Base-by-base conservation (phyloP, 371 early-diverging fungal species). In the Rhizomucor pusillus region DNA sequence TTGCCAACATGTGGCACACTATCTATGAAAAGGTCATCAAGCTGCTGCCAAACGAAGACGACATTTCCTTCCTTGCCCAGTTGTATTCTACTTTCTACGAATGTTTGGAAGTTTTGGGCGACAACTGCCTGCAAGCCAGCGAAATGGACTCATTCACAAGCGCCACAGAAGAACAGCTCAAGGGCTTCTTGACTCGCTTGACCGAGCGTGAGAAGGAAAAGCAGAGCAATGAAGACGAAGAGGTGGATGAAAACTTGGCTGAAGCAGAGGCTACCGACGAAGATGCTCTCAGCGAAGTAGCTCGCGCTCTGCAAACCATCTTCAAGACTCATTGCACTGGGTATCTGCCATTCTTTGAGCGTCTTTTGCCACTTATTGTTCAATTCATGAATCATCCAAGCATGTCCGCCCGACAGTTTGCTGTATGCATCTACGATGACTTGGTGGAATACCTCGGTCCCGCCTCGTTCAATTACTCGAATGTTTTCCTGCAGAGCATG, bases 401-500 rank as follows among this genome's bases (percentile, higher is more conserved):
- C 62, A 63, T 84, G 23, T 71, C 85, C 24, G 85, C 91, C 14
- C 87, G 90, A 43, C 95, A 94, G 78, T 92, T 90, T 90, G 92
- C 91, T 46, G 71, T 94, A 54, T 91, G 93, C 65, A 85, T 95
- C 11, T 87, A 88, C 63, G 93, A 92, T 66, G 97, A 95, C 65
- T 55, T 97, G 52, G 80, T 95, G 41, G 93, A 98, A 79, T 93
- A 82, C 63, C 80, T 87, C 25, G 94, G 94, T 16, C 88, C 91
- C 6, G 80, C 74, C 19, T 90, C 94, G 20, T 84, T 73, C 70
- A 69, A 75, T 46, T 91, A 89, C 64, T 82, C 85, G 43, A 75
- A 66, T 23, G 84, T 84, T 59, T 94, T 95, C 72, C 73, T 89
- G 61, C 79, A 81, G 48, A 66, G 65, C 47, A 71, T 91, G 69